Base-by-base conservation (phyloP, 495 filamentous ascomycete genomes). In the Friedmanniomyces endolithicus region DNA sequence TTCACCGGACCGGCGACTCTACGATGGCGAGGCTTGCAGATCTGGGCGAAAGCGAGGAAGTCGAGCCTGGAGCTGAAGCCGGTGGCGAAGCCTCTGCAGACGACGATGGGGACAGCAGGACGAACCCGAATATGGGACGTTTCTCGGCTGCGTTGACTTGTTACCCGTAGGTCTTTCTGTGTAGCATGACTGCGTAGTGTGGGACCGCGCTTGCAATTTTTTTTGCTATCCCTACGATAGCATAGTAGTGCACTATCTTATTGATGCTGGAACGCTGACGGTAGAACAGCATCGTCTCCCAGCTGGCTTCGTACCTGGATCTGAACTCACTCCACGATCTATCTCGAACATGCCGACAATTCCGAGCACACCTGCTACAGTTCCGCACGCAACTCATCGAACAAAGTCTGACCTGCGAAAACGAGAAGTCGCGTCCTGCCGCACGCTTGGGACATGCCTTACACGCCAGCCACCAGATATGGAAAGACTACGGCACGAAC, bases 241-340 rank as follows among this genome's bases (percentile, higher is more conserved):
- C 27, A 4, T 3, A 3, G 27, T 31, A n/a, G n/a, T 31, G 27
- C 27, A 3, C 3, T 9, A 31, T 31, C 27, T 31, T 9, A 31
- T 31, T 41, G 6, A 31, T 3, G 9, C 27, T 31, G 27, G 27
- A n/a, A 31, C n/a, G 48, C 53, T 40, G 43, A 31, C n/a, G 3
- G 12, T 41, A 22, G 11, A 12, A 56, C 71, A 94, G 89, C 56
- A 82, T 95, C 59, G 78, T 86, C 67, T 81, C 78, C 57, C 78
- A 82, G 55, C 78, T 95, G 52, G 82, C 84, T 25, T 77, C 78
- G 25, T 73, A 76, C 59, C 75, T 95, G 58, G 89, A 95, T 66
- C 78, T 94, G 16, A 94, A 90, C 67, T 83, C 85, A 16, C 79
- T 95, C 56, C 81, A 94, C 67, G 79, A 78, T 49, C 77, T 95